phyloP scores from a whole-genome alignment of 768 basidiomycete species.

The Suillus ampliporus region DNA sequence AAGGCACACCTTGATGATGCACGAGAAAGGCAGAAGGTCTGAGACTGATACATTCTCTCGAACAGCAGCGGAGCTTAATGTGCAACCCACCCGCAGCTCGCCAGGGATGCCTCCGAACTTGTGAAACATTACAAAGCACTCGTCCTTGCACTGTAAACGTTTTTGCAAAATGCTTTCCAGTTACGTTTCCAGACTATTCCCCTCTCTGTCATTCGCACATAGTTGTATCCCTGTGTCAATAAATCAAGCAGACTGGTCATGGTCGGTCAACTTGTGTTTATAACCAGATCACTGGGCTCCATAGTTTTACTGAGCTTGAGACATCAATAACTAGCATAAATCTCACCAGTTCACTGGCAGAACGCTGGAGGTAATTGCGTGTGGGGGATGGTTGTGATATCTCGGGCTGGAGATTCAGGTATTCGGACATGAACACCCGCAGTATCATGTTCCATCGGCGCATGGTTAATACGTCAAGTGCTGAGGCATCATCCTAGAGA shows the following conservation, averaged over 20 bases:
- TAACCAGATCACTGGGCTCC: constrained; percentile 8
- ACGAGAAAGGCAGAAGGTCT: constrained; percentile 45
- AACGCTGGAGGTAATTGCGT: constrained; percentile 40
- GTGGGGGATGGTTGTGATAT: constrained; percentile 34
- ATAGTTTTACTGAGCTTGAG: background rate
- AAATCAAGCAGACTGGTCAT: background rate
- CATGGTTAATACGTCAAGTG: constrained; percentile 84
- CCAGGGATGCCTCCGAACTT: constrained; percentile 42
- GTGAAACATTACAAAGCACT: constrained; percentile 50
- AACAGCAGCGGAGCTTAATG: background rate
- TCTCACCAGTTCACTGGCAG: constrained; percentile 55
- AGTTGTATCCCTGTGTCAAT: background rate
- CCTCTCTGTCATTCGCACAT: background rate
- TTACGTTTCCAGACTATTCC: background rate
- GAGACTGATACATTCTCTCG: constrained; percentile 1
- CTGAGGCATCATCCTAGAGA: constrained; percentile 85
- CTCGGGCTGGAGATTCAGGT: constrained; percentile 71
- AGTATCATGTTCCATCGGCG: constrained; percentile 89
- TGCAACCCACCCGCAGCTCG: constrained; percentile 32
- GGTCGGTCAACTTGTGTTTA: background rate
- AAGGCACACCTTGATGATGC: constrained; percentile 41
- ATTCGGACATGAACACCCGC: constrained; percentile 89
- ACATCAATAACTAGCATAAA: background rate
- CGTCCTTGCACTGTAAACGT: constrained; percentile 23
- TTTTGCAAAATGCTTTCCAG: background rate